phyloP scores from a whole-genome alignment of 1,284 basidiomycete genomes.

The Porodaedalea pini region DNA sequence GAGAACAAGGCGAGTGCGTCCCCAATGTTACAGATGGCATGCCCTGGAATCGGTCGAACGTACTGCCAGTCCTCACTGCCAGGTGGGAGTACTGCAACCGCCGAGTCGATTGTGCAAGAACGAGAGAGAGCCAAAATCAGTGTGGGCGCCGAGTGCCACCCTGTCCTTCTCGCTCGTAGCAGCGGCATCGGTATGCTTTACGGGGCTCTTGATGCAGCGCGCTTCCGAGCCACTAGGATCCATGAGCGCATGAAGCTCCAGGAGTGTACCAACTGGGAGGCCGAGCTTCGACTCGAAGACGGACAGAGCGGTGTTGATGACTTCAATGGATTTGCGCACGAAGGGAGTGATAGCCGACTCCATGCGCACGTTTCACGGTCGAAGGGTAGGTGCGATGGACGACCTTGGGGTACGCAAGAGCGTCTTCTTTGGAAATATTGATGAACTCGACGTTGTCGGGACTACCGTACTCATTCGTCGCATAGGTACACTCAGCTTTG shows the following conservation, averaged over 20 bases:
- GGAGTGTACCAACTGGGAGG: slow-evolving; percentile 48
- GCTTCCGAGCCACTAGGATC: slow-evolving; percentile 58
- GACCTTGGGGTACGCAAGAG: slow-evolving; percentile 49
- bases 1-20: slow-evolving; percentile 56
- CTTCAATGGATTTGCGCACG: slow-evolving; percentile 50
- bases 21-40: slow-evolving; percentile 59
- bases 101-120: slow-evolving; percentile 69
- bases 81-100: slow-evolving; percentile 69
- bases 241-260: slow-evolving; percentile 40
- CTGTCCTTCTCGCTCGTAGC: slow-evolving; percentile 20
- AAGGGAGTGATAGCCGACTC: slow-evolving; percentile 49
- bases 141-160: slow-evolving; percentile 50
- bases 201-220: slow-evolving; percentile 46
- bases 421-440: slow-evolving; percentile 66
- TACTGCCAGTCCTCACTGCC: slow-evolving; percentile 64
- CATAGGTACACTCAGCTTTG: slow-evolving; percentile 59
- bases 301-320: slow-evolving; percentile 51
- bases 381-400: slow-evolving; percentile 54
- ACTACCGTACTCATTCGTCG: slow-evolving; percentile 55
- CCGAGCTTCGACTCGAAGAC: slow-evolving; percentile 57
- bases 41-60: slow-evolving; percentile 48
- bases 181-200: background rate
- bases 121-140: slow-evolving; percentile 46
- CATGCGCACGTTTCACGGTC: slow-evolving; percentile 50
- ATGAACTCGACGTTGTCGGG: slow-evolving; percentile 61